Conservation (phyloP, 176 grass and related monocot genomes). For the Avena eriantha region DNA sequence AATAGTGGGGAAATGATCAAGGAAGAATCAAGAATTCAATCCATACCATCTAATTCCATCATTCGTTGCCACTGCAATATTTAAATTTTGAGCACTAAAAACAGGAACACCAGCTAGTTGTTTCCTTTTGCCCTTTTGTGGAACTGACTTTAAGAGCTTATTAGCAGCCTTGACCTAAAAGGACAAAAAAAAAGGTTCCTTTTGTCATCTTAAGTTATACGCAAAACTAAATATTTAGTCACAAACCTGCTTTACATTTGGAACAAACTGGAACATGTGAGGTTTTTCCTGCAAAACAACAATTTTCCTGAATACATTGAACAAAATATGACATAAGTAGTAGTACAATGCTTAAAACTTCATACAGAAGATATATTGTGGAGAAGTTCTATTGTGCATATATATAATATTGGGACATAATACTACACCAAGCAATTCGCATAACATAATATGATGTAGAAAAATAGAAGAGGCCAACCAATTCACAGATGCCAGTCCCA, state of each 20-base stretch:
- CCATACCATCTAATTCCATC: slow-evolving; percentile 96
- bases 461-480: not conserved
- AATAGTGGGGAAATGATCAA: slow-evolving; percentile 6
- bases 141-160: slow-evolving; percentile 76
- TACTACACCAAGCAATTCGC: too few species aligned
- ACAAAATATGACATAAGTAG: not conserved
- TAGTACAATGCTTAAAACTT: not conserved
- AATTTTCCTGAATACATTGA: not conserved
- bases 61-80: slow-evolving; percentile 95
- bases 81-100: slow-evolving; percentile 89
- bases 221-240: slow-evolving; percentile 40
- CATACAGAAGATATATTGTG: not conserved
- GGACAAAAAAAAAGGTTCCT: slow-evolving; percentile 11
- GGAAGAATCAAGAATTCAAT: slow-evolving; percentile 11
- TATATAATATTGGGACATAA: not conserved
- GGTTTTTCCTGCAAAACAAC: slow-evolving; percentile 86
- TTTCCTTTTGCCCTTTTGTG: slow-evolving; percentile 66
- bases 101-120: slow-evolving; percentile 85
- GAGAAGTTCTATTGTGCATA: slow-evolving; percentile 1
- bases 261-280: slow-evolving; percentile 95
- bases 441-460: slow-evolving; percentile 2
- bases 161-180: slow-evolving; percentile 89
- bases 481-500: not conserved
- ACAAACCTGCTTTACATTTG: slow-evolving; percentile 88
- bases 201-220: slow-evolving; percentile 21